Base-by-base conservation (phyloP, 1,284 basidiomycete species). In the Schizopora paradoxa region DNA sequence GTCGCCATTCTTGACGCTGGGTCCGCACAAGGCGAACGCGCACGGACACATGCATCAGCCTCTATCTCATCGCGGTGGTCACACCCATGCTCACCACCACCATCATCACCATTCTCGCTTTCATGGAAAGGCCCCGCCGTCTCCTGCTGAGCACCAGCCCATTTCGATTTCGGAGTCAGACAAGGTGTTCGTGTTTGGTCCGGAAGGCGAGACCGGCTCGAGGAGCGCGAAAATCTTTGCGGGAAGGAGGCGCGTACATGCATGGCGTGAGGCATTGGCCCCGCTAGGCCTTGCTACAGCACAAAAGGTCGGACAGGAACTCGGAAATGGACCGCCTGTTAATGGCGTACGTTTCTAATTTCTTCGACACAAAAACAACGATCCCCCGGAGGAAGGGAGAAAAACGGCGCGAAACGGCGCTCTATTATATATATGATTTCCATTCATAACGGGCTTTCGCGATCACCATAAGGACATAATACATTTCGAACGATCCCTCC, bases 111-210 rank as follows among this genome's bases (percentile, higher is more conserved):
- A 27, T 13, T n/a, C n/a, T n/a, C n/a, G n/a, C n/a, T n/a, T n/a
- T n/a, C 43, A 39, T 23, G 29, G 23, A 3, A 28, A 36, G n/a
- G 29, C 10, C 8, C 42, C 47, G 5, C 36, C 43, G 41, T 11
- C n/a, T 41, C 38, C 27, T 18, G 10, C 38, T n/a, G 8, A n/a
- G n/a, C n/a, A n/a, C n/a, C 19, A 11, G n/a, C 47, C 43, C 23
- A 51, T 49, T 18, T 45, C 40, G n/a, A 42, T 46, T 29, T 44
- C 41, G 43, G 43, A 22, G 37, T 37, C 47, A 18, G 73, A 78
- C 45, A 79, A 75, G 58, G 73, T 85, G 43, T 86, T 73, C 59
- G 82, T 87, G n/a, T 86, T 83, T 55, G 81, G 80, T 6, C 80
- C 80, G 0, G 81, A 83, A 57, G 81, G 79, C 36, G 81, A 83